These are phyloP conservation scores for Hanseniaspora occidentalis DNA, from an alignment of 805 yeast genomes.

Conservation along the genomic window DNA sequence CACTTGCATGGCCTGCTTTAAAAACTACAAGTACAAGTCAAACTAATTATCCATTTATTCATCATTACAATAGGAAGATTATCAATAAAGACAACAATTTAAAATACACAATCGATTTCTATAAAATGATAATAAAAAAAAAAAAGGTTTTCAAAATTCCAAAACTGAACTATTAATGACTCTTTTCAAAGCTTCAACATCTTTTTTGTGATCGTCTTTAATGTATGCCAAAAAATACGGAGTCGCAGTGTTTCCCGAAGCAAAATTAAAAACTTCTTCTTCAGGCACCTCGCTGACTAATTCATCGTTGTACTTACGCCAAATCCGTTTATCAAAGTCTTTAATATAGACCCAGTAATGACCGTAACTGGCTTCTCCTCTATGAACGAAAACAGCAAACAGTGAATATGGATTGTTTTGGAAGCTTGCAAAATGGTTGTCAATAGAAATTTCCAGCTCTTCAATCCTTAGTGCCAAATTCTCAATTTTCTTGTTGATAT, in stretches of 20 bases:
- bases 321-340: constrained; percentile 55
- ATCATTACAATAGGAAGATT: too few species aligned
- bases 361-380: constrained; percentile 94
- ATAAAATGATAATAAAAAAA: too few species aligned
- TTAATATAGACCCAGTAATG: constrained; percentile 94
- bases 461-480: constrained; percentile 30
- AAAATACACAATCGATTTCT: too few species aligned
- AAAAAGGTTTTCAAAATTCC: too few species aligned
- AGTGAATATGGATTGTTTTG: constrained; percentile 61
- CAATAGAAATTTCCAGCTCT: constrained; percentile 35
- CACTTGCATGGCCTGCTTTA: too few species aligned
- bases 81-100: too few species aligned
- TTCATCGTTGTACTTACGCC: constrained; percentile 90
- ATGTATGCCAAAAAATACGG: constrained; percentile 88
- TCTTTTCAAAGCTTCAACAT: constrained; percentile 57
- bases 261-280: constrained; percentile 54
- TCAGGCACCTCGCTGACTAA: constrained; percentile 69
- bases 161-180: constrained; percentile 18
- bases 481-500: constrained; percentile 34
- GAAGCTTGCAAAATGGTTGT: constrained; percentile 43
- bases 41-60: background rate
- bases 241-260: constrained; percentile 69
- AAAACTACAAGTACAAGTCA: too few species aligned
- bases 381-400: constrained; percentile 86
- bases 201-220: constrained; percentile 42